These are phyloP conservation scores for Gillenia trifoliata DNA, from an alignment of 306 rosid species.

Conservation along the genomic window DNA sequence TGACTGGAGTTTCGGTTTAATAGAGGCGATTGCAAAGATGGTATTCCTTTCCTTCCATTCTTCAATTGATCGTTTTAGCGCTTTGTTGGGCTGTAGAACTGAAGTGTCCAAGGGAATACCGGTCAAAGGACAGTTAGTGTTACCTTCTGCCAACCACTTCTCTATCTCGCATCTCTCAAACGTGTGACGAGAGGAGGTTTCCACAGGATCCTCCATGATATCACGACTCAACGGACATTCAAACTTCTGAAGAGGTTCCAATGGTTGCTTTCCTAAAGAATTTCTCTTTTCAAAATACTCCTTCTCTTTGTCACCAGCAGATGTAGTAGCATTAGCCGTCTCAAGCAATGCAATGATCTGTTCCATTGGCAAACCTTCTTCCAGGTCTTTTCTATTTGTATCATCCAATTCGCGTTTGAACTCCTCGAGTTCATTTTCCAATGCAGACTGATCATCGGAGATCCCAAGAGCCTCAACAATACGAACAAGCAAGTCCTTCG, in stretches of 20 bases:
- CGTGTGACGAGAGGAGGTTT: slow-evolving; percentile 53
- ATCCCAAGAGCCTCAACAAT: slow-evolving; percentile 43
- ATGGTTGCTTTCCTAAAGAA: slow-evolving; percentile 43
- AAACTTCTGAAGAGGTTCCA: slow-evolving; percentile 47
- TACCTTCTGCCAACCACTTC: slow-evolving; percentile 61
- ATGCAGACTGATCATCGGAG: slow-evolving; percentile 30
- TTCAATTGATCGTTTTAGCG: slow-evolving; percentile 55
- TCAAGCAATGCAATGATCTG: slow-evolving; percentile 40
- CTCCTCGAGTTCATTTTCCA: slow-evolving; percentile 43
- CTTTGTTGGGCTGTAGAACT: slow-evolving; percentile 52
- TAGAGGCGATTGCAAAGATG: slow-evolving; percentile 41
- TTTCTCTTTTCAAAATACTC: slow-evolving; percentile 38
- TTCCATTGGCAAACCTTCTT: slow-evolving; percentile 44
- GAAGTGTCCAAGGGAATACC: slow-evolving; percentile 40
- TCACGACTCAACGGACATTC: slow-evolving; percentile 42
- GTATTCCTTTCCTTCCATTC: slow-evolving; percentile 71
- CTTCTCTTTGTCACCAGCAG: slow-evolving; percentile 37
- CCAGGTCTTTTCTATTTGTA: slow-evolving; percentile 31
- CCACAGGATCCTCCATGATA: slow-evolving; percentile 80
- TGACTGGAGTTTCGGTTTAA: slow-evolving; percentile 40
- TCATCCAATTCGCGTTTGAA: slow-evolving; percentile 40
- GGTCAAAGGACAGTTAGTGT: slow-evolving; percentile 50
- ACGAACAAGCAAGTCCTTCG: slow-evolving; percentile 31
- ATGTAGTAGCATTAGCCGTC: slow-evolving; percentile 35
- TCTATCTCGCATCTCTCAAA: slow-evolving; percentile 66